Conservation (phyloP, 257 asterid species). For the Solanum lycopersicoides region DNA sequence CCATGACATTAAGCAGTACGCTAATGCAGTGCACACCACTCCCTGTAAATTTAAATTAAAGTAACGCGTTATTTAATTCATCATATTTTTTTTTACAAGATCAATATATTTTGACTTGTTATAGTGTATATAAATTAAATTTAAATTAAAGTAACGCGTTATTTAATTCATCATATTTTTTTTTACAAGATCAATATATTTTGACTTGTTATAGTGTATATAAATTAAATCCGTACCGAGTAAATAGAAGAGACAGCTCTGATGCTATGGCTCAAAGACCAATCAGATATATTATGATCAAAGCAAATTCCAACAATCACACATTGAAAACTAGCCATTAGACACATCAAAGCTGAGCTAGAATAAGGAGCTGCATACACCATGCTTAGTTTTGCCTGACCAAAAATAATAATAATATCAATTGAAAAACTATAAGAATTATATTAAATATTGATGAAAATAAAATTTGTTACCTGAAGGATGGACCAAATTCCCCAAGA, state of each 20-base stretch:
- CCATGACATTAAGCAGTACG: slow-evolving; percentile 66
- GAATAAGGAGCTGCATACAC: slow-evolving; percentile 64
- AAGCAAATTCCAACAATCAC: slow-evolving; percentile 36
- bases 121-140: background rate
- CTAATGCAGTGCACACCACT: slow-evolving; percentile 64
- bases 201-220: background rate
- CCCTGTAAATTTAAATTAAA: slow-evolving; percentile 38
- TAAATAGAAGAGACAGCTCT: slow-evolving; percentile 58
- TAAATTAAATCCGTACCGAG: background rate
- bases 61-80: background rate
- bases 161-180: no score
- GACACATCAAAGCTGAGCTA: slow-evolving; percentile 70
- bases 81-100: no score
- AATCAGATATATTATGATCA: slow-evolving; percentile 48
- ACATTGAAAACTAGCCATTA: slow-evolving; percentile 71
- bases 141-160: background rate
- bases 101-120: no score
- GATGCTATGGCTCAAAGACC: slow-evolving; percentile 60
- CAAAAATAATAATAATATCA: background rate
- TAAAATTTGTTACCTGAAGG: slow-evolving; percentile 31
- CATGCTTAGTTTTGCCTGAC: slow-evolving; percentile 52
- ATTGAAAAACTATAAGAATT: background rate
- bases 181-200: no score
- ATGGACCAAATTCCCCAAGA: slow-evolving; percentile 81
- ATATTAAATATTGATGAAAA: no score